phyloP scores from a whole-genome alignment of 164 flowering plant species.

The Macadamia integrifolia region DNA sequence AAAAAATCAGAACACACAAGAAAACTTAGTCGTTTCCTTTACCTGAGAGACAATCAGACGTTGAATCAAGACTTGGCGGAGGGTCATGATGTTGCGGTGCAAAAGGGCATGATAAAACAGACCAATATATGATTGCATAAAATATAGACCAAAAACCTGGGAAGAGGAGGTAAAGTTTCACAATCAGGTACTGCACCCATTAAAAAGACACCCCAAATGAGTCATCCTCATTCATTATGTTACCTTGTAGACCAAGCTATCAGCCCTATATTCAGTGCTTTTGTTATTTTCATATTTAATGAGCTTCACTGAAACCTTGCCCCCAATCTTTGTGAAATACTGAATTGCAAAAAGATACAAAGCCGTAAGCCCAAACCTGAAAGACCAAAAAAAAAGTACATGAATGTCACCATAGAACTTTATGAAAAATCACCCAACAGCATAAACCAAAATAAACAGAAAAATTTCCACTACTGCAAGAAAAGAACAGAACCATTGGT shows the following conservation, averaged over 20 bases:
- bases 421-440: background rate
- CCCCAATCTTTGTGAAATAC: conserved; percentile 67
- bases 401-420: background rate
- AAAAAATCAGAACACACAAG: background rate
- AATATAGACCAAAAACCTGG: conserved; percentile 96
- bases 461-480: no score
- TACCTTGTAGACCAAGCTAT: conserved; percentile 94
- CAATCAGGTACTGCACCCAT: background rate
- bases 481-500: no score
- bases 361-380: conserved; percentile 77
- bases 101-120: conserved; percentile 80
- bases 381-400: conserved; percentile 1
- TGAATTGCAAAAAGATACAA: conserved; percentile 66
- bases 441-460: background rate
- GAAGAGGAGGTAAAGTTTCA: conserved; percentile 2
- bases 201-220: background rate
- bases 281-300: conserved; percentile 59
- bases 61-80: conserved; percentile 78
- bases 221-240: background rate
- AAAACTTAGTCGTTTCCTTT: background rate
- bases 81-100: conserved; percentile 71
- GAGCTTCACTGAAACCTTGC: conserved; percentile 67
- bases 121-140: conserved; percentile 94
- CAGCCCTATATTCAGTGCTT: conserved; percentile 61
- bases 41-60: conserved; percentile 85